Evolutionary conservation across 2,329 filamentous ascomycete genomes (phyloP).

Genomic region (Hypoxylon sp.): DNA sequence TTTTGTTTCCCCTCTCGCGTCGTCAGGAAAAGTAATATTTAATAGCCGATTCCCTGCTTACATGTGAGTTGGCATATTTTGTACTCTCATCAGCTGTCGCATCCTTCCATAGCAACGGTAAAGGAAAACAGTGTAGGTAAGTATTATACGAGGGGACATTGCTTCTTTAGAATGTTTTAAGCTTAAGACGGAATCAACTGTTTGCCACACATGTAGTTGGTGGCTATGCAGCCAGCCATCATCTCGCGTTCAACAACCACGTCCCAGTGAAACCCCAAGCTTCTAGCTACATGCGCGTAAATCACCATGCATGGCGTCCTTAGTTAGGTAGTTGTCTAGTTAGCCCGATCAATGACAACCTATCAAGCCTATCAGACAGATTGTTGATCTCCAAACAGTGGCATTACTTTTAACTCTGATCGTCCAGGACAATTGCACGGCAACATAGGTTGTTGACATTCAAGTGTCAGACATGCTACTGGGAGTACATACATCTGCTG

Average conservation of each 20-base stretch:
- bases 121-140: not conserved
- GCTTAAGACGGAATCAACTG: constrained; percentile 14
- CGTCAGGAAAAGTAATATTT: constrained; percentile 15
- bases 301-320: constrained; percentile 35
- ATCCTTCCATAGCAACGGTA: constrained; percentile 12
- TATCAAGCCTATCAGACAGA: constrained; percentile 28
- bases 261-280: constrained; percentile 20
- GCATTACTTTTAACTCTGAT: constrained; percentile 32
- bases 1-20: constrained; percentile 27
- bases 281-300: constrained; percentile 26
- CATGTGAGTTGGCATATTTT: not conserved
- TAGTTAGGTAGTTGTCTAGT: constrained; percentile 25
- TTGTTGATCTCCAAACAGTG: constrained; percentile 28
- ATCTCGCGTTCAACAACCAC: constrained; percentile 15
- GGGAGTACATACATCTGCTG: constrained; percentile 9
- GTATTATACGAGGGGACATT: not conserved
- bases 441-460: constrained; percentile 20
- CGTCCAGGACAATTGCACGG: constrained; percentile 11
- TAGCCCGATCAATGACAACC: constrained; percentile 24
- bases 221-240: constrained; percentile 23
- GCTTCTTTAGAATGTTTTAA: not conserved
- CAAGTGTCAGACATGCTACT: constrained; percentile 18
- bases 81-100: constrained; percentile 23
- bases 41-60: constrained; percentile 30
- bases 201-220: constrained; percentile 10